Conservation (phyloP, 176 grass and related monocot species). For the Luzula sylvatica region DNA sequence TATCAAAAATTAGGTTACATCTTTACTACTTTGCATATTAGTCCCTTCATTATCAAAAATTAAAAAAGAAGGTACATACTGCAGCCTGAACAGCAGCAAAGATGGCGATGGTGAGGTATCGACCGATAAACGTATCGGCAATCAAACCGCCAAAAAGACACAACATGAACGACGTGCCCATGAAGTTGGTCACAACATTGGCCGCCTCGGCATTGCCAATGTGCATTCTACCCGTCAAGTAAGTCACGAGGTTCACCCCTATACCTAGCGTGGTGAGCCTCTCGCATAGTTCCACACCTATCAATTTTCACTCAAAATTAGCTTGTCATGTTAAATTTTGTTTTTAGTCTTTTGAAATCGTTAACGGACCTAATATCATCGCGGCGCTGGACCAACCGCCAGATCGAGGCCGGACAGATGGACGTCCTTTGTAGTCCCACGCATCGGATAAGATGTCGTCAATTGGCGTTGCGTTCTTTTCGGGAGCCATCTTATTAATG, state of each 20-base stretch:
- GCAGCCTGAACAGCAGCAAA: constrained; percentile 72
- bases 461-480: constrained; percentile 32
- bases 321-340: not conserved
- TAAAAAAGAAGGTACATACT: too few species aligned
- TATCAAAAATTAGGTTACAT: too few species aligned
- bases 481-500: constrained; percentile 35
- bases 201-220: constrained; percentile 65
- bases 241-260: constrained; percentile 80
- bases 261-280: constrained; percentile 86
- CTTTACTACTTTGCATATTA: too few species aligned
- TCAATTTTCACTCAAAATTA: not conserved
- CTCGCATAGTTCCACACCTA: constrained; percentile 84
- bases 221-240: constrained; percentile 79
- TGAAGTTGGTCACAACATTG: constrained; percentile 92
- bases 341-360: not conserved
- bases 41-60: too few species aligned
- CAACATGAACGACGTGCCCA: constrained; percentile 98
- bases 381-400: constrained; percentile 74
- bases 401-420: constrained; percentile 41
- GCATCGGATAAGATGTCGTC: constrained; percentile 52
- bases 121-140: constrained; percentile 78
- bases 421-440: constrained; percentile 63
- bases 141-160: constrained; percentile 89
- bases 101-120: constrained; percentile 87
- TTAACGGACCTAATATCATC: constrained; percentile 73